Percentiles rank a stretch among this genome's conserved stretches.
Evolutionary conservation across 2,329 filamentous ascomycete genomes (phyloP).

Genomic region (Lanzia echinophila): DNA sequence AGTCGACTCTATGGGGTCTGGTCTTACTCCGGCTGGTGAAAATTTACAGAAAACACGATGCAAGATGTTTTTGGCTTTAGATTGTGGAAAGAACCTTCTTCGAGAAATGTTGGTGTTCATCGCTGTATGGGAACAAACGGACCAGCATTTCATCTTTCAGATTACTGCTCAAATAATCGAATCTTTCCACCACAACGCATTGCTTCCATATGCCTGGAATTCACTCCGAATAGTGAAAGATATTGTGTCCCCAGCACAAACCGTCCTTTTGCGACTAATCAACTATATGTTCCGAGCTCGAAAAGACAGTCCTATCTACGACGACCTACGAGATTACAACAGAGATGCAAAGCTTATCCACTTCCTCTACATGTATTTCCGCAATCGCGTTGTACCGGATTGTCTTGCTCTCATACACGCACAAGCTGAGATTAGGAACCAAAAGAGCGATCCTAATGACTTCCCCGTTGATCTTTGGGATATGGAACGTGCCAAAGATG

Average conservation of each 20-base stretch:
- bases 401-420: constrained; percentile 91
- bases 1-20: constrained; percentile 70
- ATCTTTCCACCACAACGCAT: constrained; percentile 78
- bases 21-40: constrained; percentile 59
- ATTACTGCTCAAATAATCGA: constrained; percentile 95
- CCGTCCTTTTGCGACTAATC: constrained; percentile 82
- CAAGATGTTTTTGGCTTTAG: constrained; percentile 80
- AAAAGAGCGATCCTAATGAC: constrained; percentile 69
- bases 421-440: constrained; percentile 80
- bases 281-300: constrained; percentile 77
- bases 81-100: constrained; percentile 83
- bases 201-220: constrained; percentile 89
- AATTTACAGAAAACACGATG: constrained; percentile 88
- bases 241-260: constrained; percentile 92
- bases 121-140: constrained; percentile 91
- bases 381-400: constrained; percentile 86
- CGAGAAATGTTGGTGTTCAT: constrained; percentile 93
- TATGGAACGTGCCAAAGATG: constrained; percentile 94
- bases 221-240: constrained; percentile 89
- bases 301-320: constrained; percentile 36
- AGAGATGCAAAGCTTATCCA: constrained; percentile 62
- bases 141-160: constrained; percentile 91
- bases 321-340: constrained; percentile 46
- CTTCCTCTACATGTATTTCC: constrained; percentile 88
- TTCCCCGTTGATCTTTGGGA: constrained; percentile 96